These are phyloP conservation scores for Aureobasidium sp. DNA, from an alignment of 2,329 filamentous ascomycete genomes.

Conservation along the genomic window DNA sequence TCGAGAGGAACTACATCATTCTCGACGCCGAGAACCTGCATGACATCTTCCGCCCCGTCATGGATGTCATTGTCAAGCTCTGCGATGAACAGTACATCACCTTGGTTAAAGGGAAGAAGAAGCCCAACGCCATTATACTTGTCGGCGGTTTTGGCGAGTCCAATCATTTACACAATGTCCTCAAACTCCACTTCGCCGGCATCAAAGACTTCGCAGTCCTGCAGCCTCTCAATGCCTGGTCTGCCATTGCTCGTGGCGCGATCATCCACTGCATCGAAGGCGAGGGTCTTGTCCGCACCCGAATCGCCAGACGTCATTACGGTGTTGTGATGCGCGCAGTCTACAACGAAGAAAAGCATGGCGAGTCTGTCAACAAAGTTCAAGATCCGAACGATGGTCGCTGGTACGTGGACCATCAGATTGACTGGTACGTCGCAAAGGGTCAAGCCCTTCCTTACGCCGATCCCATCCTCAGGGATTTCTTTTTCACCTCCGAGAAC, in stretches of 20 bases:
- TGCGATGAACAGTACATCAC: too few species aligned
- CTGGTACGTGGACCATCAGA: slow-evolving; percentile 76
- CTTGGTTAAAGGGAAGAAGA: too few species aligned
- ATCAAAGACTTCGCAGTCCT: slow-evolving; percentile 56
- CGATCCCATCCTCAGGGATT: not conserved
- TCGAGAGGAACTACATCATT: too few species aligned
- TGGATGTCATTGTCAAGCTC: too few species aligned
- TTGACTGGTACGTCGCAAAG: slow-evolving; percentile 70
- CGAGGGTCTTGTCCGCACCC: slow-evolving; percentile 32
- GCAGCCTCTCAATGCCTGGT: slow-evolving; percentile 68
- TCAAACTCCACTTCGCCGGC: too few species aligned
- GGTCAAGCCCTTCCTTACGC: not conserved
- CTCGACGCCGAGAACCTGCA: too few species aligned
- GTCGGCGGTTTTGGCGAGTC: too few species aligned
- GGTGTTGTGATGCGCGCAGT: not conserved
- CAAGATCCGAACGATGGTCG: slow-evolving; percentile 75
- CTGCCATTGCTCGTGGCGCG: slow-evolving; percentile 67
- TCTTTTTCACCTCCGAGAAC: not conserved
- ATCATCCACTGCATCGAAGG: slow-evolving; percentile 71
- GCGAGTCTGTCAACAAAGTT: slow-evolving; percentile 54
- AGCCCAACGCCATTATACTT: slow-evolving; percentile 59
- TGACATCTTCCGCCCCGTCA: too few species aligned
- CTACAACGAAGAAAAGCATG: slow-evolving; percentile 68
- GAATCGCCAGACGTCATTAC: slow-evolving; percentile 12
- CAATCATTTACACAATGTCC: too few species aligned